Conservation (phyloP, 768 basidiomycete genomes). For the Mycena galericulata region DNA sequence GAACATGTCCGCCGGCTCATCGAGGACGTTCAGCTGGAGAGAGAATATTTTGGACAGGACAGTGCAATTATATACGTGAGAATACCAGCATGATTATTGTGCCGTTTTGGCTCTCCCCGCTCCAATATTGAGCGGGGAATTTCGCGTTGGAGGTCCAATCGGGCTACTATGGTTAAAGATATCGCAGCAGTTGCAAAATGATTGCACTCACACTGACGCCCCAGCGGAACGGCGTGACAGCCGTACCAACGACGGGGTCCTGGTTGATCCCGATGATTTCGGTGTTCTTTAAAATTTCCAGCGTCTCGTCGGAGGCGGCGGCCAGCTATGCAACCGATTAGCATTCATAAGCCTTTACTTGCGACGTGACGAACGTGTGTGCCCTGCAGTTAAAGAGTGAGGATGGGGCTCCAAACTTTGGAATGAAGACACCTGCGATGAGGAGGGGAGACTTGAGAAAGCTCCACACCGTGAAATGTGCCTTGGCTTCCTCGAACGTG, state of each 20-base stretch:
- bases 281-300: constrained; percentile 68
- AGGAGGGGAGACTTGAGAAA: constrained; percentile 77
- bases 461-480: constrained; percentile 81
- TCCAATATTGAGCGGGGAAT: constrained; percentile 80
- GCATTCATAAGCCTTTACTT: background rate
- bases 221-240: constrained; percentile 77
- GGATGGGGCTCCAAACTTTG: background rate
- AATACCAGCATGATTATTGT: constrained; percentile 76
- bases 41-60: background rate
- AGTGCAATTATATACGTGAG: background rate
- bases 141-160: constrained; percentile 57
- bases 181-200: constrained; percentile 10
- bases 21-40: constrained; percentile 70
- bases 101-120: constrained; percentile 72
- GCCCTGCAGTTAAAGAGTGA: constrained; percentile 39
- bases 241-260: constrained; percentile 70
- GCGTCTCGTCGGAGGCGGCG: constrained; percentile 57
- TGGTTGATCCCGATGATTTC: constrained; percentile 81
- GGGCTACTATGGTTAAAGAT: constrained; percentile 41
- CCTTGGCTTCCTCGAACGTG: constrained; percentile 72
- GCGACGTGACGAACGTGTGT: constrained; percentile 44
- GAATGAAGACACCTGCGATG: constrained; percentile 48
- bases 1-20: constrained; percentile 66
- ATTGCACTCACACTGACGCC: constrained; percentile 66
- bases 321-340: constrained; percentile 53